These are phyloP conservation scores for Fusarium torulosum DNA, from an alignment of 2,329 filamentous ascomycete genomes.

Conservation along the genomic window DNA sequence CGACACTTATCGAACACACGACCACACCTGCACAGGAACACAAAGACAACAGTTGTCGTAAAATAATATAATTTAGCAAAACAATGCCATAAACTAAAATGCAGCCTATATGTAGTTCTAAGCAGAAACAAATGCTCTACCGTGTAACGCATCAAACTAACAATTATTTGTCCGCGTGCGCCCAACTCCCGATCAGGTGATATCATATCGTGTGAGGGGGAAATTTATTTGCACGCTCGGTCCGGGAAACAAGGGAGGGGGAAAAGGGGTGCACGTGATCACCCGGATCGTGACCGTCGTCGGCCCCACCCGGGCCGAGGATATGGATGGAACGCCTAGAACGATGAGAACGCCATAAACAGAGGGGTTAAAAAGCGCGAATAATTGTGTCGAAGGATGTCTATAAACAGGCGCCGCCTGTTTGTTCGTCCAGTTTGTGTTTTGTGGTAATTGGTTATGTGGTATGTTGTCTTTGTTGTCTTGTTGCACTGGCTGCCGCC, in stretches of 20 bases:
- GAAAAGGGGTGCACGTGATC: constrained; percentile 32
- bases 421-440: not conserved
- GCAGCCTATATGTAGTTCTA: constrained; percentile 32
- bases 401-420: not conserved
- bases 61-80: constrained; percentile 29
- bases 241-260: not conserved
- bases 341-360: constrained; percentile 29
- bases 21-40: not conserved
- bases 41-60: not conserved
- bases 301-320: constrained; percentile 37
- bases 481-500: constrained; percentile 13
- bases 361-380: constrained; percentile 13
- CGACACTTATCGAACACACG: not conserved
- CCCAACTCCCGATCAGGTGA: constrained; percentile 21
- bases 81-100: constrained; percentile 25
- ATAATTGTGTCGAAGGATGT: constrained; percentile 1
- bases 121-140: constrained; percentile 18
- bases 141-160: constrained; percentile 12
- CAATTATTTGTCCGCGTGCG: not conserved
- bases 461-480: constrained; percentile 2
- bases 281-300: constrained; percentile 32
- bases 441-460: constrained; percentile 2
- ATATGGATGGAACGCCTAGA: constrained; percentile 34
- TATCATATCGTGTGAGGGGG: constrained; percentile 12
- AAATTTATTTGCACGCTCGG: constrained; percentile 1